Conservation (phyloP, 2,329 filamentous ascomycete species). For the Sphaerulina vaccinii region DNA sequence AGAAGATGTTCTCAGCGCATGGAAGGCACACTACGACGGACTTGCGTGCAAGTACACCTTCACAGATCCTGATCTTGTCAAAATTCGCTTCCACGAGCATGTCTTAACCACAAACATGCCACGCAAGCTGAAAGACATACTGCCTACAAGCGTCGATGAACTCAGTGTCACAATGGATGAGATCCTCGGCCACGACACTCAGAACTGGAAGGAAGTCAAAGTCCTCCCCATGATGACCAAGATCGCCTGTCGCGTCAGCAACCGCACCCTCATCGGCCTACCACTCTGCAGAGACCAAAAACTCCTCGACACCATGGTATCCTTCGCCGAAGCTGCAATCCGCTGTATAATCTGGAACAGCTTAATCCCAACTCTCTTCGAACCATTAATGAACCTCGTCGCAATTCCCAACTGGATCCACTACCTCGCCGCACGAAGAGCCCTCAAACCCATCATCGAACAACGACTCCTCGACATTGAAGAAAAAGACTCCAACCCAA, state of each 20-base stretch:
- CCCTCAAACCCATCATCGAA: constrained; percentile 51
- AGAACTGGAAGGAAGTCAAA: constrained; percentile 38
- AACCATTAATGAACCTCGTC: constrained; percentile 43
- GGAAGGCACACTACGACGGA: constrained; percentile 40
- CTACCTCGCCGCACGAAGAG: constrained; percentile 46
- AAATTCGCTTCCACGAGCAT: constrained; percentile 43
- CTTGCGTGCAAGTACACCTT: constrained; percentile 44
- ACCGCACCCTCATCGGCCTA: constrained; percentile 47
- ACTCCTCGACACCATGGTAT: constrained; percentile 50
- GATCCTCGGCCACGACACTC: constrained; percentile 40
- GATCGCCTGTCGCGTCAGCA: constrained; percentile 44
- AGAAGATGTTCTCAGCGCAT: constrained; percentile 41
- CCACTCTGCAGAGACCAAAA: constrained; percentile 48
- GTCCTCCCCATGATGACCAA: constrained; percentile 38
- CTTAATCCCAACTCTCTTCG: constrained; percentile 52
- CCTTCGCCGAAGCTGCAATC: constrained; percentile 53
- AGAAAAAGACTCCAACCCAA: constrained; percentile 45
- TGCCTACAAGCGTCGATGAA: constrained; percentile 43
- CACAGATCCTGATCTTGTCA: constrained; percentile 37
- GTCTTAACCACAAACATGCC: constrained; percentile 44
- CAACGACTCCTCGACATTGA: constrained; percentile 51
- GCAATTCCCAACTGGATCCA: constrained; percentile 51
- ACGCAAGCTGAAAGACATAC: constrained; percentile 40
- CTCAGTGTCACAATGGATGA: constrained; percentile 37
- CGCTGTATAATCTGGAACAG: constrained; percentile 44